These are phyloP conservation scores for Pseudoturritis turrita DNA, from an alignment of 345 rosid species.

Conservation along the genomic window DNA sequence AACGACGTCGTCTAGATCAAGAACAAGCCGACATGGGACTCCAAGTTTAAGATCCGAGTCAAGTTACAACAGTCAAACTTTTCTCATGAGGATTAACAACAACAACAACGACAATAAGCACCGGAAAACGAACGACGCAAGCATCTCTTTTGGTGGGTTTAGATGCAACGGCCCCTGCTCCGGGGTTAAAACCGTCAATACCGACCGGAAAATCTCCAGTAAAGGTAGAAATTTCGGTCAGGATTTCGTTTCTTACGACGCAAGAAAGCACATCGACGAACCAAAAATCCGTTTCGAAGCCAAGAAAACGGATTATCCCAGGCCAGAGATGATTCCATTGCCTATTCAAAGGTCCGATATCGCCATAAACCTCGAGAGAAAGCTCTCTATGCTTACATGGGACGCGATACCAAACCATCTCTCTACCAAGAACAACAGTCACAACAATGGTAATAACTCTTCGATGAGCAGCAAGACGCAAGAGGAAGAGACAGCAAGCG, in stretches of 20 bases:
- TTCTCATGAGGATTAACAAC: constrained; percentile 34
- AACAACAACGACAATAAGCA: constrained; percentile 42
- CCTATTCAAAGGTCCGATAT: constrained; percentile 45
- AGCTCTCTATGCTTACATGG: constrained; percentile 49
- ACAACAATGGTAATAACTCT: constrained; percentile 39
- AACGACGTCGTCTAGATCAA: constrained; percentile 38
- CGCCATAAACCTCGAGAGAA: constrained; percentile 42
- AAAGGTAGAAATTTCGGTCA: constrained; percentile 18
- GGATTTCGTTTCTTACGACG: constrained; percentile 24
- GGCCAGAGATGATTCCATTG: constrained; percentile 37
- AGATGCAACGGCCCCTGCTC: constrained; percentile 65
- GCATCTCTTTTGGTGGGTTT: constrained; percentile 51
- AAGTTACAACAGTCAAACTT: constrained; percentile 66
- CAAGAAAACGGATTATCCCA: constrained; percentile 14
- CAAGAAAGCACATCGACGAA: constrained; percentile 25
- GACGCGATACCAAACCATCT: constrained; percentile 37
- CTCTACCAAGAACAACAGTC: constrained; percentile 18
- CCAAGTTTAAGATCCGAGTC: constrained; percentile 58
- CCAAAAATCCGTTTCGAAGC: constrained; percentile 19
- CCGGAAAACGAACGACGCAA: constrained; percentile 30
- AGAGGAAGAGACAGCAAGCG: constrained; percentile 74
- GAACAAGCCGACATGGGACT: constrained; percentile 39
- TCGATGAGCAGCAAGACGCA: constrained; percentile 27
- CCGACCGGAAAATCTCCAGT: constrained; percentile 25
- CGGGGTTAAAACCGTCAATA: constrained; percentile 49